Percentiles rank a stretch among this genome's conserved stretches.
Evolutionary conservation across 257 asterid genomes (phyloP).

Genomic region (Nicotiana undulata): DNA sequence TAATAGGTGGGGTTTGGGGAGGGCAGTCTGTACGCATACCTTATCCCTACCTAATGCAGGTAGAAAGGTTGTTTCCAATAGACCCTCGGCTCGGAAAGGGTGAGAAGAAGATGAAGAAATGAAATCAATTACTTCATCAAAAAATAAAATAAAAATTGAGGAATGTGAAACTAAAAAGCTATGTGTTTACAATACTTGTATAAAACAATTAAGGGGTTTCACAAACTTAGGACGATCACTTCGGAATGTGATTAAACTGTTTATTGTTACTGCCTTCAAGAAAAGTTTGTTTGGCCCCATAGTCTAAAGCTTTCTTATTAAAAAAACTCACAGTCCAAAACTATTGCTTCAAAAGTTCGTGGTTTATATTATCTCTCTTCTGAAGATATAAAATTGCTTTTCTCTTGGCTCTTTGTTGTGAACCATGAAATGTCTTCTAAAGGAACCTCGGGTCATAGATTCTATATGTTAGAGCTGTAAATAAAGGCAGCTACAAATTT

Average conservation of each 20-base stretch:
- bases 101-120: too few relatives aligned
- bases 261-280: neutral
- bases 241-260: neutral
- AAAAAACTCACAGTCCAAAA: neutral
- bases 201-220: neutral
- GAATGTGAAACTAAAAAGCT: neutral
- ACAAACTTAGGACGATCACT: neutral
- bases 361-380: neutral
- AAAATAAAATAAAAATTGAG: too few relatives aligned
- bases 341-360: neutral
- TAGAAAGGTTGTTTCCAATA: too few relatives aligned
- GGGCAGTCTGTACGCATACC: too few relatives aligned
- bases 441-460: neutral
- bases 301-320: neutral
- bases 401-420: constrained; percentile 1
- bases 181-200: neutral
- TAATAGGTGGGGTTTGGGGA: too few relatives aligned
- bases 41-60: too few relatives aligned
- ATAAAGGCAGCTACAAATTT: neutral
- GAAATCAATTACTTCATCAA: too few relatives aligned
- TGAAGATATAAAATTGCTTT: neutral
- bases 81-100: too few relatives aligned
- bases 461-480: neutral
- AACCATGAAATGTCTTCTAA: neutral
- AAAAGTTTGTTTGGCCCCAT: neutral